phyloP scores from a whole-genome alignment of 352 stramenopile species.

The Phytophthora macrochlamydospora region DNA sequence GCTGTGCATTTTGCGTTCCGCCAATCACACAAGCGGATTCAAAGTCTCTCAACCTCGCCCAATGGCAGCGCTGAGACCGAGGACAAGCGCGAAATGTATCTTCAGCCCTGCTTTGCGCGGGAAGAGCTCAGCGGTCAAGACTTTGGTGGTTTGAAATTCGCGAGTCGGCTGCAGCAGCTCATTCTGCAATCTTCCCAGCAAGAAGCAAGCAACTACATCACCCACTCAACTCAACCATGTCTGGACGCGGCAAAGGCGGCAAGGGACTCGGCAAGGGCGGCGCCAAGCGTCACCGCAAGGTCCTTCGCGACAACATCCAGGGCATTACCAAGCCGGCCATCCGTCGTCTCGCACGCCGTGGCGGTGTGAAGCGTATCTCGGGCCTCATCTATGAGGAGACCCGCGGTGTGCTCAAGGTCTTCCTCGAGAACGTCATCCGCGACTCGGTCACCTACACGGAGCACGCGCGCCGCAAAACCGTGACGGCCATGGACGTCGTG shows the following conservation, averaged over 20 bases:
- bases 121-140: no score
- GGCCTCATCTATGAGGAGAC: slow-evolving; percentile 99
- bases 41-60: no score
- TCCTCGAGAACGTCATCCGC: slow-evolving; percentile 99
- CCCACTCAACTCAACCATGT: slow-evolving; percentile 47
- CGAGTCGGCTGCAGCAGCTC: slow-evolving; percentile 11
- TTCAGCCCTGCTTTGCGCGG: neutral
- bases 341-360: slow-evolving; percentile 96
- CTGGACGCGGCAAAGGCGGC: slow-evolving; percentile 72
- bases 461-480: slow-evolving; percentile 96
- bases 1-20: no score
- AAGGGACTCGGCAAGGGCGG: slow-evolving; percentile 82
- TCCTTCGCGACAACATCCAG: slow-evolving; percentile 92
- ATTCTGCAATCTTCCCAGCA: slow-evolving; percentile 68
- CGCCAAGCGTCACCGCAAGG: slow-evolving; percentile 88
- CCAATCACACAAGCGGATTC: slow-evolving; percentile 2
- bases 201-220: slow-evolving; percentile 32
- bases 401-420: slow-evolving; percentile 97
- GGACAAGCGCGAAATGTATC: neutral
- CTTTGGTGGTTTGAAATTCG: neutral
- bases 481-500: slow-evolving; percentile 98
- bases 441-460: slow-evolving; percentile 97
- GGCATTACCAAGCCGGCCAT: slow-evolving; percentile 96
- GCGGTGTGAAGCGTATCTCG: slow-evolving; percentile 98
- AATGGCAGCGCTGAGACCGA: no score